A percentile compares a stretch with the other conserved stretches of the same genome.
phyloP scores from a whole-genome alignment of 352 stramenopile genomes.

The Thraustochytrium sp. region DNA sequence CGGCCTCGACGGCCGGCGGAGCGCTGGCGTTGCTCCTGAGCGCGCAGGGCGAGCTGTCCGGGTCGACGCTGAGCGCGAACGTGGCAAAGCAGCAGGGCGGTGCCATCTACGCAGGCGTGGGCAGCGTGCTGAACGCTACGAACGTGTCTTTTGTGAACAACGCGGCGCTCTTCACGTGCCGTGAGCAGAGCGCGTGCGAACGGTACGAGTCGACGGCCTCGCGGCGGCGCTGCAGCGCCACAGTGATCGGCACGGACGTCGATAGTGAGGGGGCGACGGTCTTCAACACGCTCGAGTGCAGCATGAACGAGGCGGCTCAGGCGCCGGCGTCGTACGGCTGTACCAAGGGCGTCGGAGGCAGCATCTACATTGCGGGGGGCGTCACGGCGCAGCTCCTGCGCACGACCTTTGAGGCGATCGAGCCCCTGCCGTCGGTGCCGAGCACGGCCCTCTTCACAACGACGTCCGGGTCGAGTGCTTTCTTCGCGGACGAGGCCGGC shows the following conservation, averaged over 20 bases:
- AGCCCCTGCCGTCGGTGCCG: background rate
- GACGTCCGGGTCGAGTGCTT: background rate
- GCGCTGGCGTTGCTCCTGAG: background rate
- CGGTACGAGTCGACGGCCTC: background rate
- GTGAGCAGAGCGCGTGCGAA: background rate
- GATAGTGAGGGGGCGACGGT: background rate
- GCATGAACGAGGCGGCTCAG: background rate
- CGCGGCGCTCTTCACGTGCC: background rate
- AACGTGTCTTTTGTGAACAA: background rate
- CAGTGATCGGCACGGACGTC: background rate
- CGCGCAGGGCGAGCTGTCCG: background rate
- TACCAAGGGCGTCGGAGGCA: background rate
- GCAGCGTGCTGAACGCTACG: background rate
- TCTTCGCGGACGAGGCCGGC: background rate
- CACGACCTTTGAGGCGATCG: background rate
- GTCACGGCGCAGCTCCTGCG: background rate
- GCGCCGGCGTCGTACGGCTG: background rate
- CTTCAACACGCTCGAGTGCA: background rate
- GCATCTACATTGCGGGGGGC: background rate
- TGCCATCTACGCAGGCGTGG: background rate
- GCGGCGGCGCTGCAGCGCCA: no score
- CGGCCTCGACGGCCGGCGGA: background rate
- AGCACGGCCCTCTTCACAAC: background rate
- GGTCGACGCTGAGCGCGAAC: background rate
- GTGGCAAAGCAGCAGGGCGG: background rate